Evolutionary conservation across 164 flowering plant species (phyloP).

Genomic region (Annona cherimola): DNA sequence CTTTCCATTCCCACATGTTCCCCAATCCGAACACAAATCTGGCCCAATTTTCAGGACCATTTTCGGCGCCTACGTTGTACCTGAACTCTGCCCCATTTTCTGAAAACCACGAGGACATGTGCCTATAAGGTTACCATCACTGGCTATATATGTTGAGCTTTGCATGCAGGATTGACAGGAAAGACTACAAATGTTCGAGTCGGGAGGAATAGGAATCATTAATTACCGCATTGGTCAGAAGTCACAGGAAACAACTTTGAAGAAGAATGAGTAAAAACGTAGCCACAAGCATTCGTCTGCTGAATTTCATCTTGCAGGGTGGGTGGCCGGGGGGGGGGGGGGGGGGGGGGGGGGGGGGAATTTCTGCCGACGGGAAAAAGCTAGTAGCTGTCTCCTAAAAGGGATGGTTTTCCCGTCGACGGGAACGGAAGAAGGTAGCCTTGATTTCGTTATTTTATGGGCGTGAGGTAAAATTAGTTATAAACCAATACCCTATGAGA

Average conservation of each 20-base stretch:
- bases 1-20: conserved; percentile 16
- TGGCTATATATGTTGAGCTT: too few species aligned
- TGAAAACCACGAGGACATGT: neutral
- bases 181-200: neutral
- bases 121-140: too few species aligned
- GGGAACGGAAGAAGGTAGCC: too few species aligned
- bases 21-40: conserved; percentile 26
- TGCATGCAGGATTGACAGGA: too few species aligned
- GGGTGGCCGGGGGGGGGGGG: neutral
- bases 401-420: too few species aligned
- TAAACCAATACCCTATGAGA: too few species aligned
- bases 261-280: neutral
- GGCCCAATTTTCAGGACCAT: conserved; percentile 32
- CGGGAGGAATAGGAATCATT: neutral
- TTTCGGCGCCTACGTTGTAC: conserved; percentile 15
- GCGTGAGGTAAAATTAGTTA: too few species aligned
- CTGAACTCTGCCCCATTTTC: conserved; percentile 32
- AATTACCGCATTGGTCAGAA: neutral
- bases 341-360: neutral
- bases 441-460: too few species aligned
- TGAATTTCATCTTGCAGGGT: neutral
- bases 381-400: too few species aligned
- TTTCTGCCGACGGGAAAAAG: too few species aligned
- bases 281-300: neutral
- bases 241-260: neutral